A percentile compares a stretch with the other conserved stretches of the same genome.
These are phyloP conservation scores for Pogostemon cablin DNA, from an alignment of 257 asterid species.

Conservation along the genomic window DNA sequence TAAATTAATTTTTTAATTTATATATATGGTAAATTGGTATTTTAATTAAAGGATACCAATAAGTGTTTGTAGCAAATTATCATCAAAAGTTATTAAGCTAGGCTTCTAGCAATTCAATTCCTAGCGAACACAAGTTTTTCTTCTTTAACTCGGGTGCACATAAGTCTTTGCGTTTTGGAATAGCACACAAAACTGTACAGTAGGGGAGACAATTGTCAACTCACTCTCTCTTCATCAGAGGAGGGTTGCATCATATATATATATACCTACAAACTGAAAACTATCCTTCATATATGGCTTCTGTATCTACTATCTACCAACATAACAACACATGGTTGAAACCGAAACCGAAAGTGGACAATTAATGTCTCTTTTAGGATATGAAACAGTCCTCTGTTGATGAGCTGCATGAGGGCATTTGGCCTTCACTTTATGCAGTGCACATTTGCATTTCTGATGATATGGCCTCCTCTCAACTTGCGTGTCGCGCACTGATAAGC, in stretches of 20 bases:
- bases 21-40: no score
- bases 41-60: no score
- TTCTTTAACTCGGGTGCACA: no score
- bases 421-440: slow-evolving; percentile 33
- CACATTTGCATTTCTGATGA: slow-evolving; percentile 42
- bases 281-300: neutral
- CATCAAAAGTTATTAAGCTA: no score
- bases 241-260: neutral
- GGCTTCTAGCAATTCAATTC: no score
- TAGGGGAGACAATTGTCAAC: slow-evolving; percentile 1
- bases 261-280: neutral
- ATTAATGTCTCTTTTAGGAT: slow-evolving; percentile 22
- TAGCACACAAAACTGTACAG: slow-evolving; percentile 21
- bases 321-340: slow-evolving; percentile 24
- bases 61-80: no score
- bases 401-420: slow-evolving; percentile 28
- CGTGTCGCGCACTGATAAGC: slow-evolving; percentile 39
- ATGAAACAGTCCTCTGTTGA: slow-evolving; percentile 30
- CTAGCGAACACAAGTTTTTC: no score
- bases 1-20: no score
- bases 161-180: no score
- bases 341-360: slow-evolving; percentile 21
- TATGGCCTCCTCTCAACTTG: slow-evolving; percentile 46
- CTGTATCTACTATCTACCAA: neutral
- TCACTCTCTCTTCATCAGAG: neutral